These are phyloP conservation scores for Globisporangium barbulae DNA, from an alignment of 352 stramenopile species.

Conservation along the genomic window DNA sequence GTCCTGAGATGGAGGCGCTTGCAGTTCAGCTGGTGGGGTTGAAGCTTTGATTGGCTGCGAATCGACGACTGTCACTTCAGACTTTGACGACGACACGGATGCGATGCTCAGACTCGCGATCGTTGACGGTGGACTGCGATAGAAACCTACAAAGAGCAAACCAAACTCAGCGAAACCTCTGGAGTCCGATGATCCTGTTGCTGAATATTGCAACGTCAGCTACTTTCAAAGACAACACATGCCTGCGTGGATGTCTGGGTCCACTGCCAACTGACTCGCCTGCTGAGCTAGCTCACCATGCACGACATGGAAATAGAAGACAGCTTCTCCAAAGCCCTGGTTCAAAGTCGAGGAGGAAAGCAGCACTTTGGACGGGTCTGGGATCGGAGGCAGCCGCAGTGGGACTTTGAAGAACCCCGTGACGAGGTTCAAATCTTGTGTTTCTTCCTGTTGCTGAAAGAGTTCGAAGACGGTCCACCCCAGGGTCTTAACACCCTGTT, in stretches of 20 bases:
- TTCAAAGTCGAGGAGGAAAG: slow-evolving; percentile 15
- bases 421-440: slow-evolving; percentile 16
- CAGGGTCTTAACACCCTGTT: slow-evolving; percentile 24
- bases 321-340: slow-evolving; percentile 18
- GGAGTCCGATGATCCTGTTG: neutral
- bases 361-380: slow-evolving; percentile 34
- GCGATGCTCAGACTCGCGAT: neutral
- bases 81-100: neutral
- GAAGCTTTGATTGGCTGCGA: neutral
- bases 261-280: slow-evolving; percentile 23
- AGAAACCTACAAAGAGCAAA: slow-evolving; percentile 5
- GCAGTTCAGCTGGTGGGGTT: neutral
- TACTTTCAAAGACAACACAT: neutral
- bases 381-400: slow-evolving; percentile 35
- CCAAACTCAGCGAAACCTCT: neutral
- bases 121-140: neutral
- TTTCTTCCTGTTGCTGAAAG: slow-evolving; percentile 19
- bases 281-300: slow-evolving; percentile 27
- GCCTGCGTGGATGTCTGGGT: slow-evolving; percentile 39
- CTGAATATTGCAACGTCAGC: too few species aligned
- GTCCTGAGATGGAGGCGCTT: neutral
- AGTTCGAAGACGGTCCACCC: slow-evolving; percentile 42
- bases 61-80: neutral
- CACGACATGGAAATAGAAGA: slow-evolving; percentile 34
- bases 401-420: slow-evolving; percentile 37